Conservation (phyloP, 208 protist species). For the Crithidia bombi region DNA sequence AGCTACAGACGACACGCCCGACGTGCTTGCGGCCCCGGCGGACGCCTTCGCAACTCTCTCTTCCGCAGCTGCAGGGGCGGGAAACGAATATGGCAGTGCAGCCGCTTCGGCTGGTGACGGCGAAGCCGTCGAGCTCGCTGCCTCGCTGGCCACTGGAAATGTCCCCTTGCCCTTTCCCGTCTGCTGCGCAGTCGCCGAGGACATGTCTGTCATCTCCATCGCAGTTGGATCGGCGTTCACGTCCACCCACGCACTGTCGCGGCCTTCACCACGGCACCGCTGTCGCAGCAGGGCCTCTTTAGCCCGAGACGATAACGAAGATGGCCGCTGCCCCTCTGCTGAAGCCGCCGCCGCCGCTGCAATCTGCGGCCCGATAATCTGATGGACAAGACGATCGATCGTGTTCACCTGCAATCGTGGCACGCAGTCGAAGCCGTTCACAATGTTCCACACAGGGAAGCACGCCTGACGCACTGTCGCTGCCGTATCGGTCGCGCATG, state of each 20-base stretch:
- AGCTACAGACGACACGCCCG: too few relatives aligned
- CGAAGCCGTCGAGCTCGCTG: background rate
- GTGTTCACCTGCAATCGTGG: constrained; percentile 72
- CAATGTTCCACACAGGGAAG: constrained; percentile 56
- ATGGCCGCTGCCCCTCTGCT: background rate
- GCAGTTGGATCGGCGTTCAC: background rate
- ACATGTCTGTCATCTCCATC: constrained; percentile 24
- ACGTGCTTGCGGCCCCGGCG: background rate
- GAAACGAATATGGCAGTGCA: background rate
- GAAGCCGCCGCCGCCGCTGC: background rate
- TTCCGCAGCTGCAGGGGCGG: background rate
- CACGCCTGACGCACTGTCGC: constrained; percentile 1
- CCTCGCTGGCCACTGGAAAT: background rate
- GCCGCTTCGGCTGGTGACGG: background rate
- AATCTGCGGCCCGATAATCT: constrained; percentile 18
- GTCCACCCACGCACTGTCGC: constrained; percentile 7
- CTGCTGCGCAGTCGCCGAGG: background rate
- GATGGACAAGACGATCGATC: constrained; percentile 46
- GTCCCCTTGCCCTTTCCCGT: background rate
- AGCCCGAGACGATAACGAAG: background rate
- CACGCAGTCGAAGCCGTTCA: constrained; percentile 63
- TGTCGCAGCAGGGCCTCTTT: background rate
- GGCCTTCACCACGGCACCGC: constrained; percentile 3
- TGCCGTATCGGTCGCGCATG: background rate
- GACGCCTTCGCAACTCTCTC: background rate